phyloP scores from a whole-genome alignment of 2,329 filamentous ascomycete species.

The Drechslerella dactyloides region DNA sequence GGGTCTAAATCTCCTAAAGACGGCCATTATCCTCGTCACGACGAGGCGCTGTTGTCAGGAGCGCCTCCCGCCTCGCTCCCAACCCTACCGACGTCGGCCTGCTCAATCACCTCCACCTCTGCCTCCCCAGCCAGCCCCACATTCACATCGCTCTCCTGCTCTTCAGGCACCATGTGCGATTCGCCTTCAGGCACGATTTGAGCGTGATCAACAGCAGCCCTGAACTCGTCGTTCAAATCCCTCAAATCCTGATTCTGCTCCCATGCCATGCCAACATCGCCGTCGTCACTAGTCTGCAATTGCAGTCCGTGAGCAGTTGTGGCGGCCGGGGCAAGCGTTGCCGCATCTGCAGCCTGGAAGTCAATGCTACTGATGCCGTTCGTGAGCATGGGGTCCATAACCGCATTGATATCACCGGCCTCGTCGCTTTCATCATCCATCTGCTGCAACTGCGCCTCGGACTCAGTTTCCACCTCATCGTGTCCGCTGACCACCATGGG shows the following conservation, averaged over 20 bases:
- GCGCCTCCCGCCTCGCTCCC: slow-evolving; percentile 9
- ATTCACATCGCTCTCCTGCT: slow-evolving; percentile 12
- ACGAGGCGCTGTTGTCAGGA: slow-evolving; percentile 7
- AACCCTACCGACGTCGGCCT: slow-evolving; percentile 17
- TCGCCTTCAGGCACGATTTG: slow-evolving; percentile 21
- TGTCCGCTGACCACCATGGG: slow-evolving; percentile 11
- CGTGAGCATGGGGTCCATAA: slow-evolving; percentile 49
- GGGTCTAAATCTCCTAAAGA: neutral
- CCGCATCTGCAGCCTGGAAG: slow-evolving; percentile 19
- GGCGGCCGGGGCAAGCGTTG: neutral
- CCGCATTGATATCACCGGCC: slow-evolving; percentile 31
- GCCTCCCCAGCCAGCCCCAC: slow-evolving; percentile 2
- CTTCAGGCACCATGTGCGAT: slow-evolving; percentile 8
- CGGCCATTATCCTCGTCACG: neutral
- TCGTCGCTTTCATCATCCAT: neutral
- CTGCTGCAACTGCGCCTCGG: too few species aligned
- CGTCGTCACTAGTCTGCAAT: neutral
- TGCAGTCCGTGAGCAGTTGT: slow-evolving; percentile 6
- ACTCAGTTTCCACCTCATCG: neutral
- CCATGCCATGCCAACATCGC: slow-evolving; percentile 20
- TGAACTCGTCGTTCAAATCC: slow-evolving; percentile 46
- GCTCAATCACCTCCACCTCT: neutral
- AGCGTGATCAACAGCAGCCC: slow-evolving; percentile 4
- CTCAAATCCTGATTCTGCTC: slow-evolving; percentile 48
- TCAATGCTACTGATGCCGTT: slow-evolving; percentile 35